Evolutionary conservation across 768 basidiomycete species (phyloP).

Genomic region (Tubosaeta brunneosetosa): DNA sequence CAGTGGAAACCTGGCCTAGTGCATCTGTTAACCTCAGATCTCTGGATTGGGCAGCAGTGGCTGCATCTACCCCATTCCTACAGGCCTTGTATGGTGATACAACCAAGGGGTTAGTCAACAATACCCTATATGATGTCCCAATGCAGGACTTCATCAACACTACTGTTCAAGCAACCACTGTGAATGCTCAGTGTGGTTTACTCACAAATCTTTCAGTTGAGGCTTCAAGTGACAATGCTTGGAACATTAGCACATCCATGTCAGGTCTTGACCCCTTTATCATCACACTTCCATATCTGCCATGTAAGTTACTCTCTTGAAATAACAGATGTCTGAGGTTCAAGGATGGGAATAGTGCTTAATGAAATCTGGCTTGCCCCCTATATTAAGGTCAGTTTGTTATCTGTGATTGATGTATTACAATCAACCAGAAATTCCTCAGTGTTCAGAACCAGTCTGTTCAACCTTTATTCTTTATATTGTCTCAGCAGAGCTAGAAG

Average conservation of each 20-base stretch:
- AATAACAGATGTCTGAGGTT: neutral
- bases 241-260: neutral
- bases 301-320: neutral
- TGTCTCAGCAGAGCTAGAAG: neutral
- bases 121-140: neutral
- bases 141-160: neutral
- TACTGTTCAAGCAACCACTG: neutral
- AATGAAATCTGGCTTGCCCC: neutral
- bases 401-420: no score
- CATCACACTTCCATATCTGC: neutral
- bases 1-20: neutral
- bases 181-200: neutral
- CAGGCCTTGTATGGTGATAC: neutral
- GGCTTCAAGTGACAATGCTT: neutral
- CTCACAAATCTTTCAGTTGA: neutral
- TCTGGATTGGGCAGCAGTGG: neutral
- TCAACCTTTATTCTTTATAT: neutral
- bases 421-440: neutral
- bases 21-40: neutral
- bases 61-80: neutral
- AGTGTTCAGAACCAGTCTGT: neutral
- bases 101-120: neutral
- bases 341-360: neutral
- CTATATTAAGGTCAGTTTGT: neutral
- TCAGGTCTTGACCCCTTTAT: neutral